Evolutionary conservation across 345 rosid genomes (phyloP).

Genomic region (Aquilaria yunnanensis): DNA sequence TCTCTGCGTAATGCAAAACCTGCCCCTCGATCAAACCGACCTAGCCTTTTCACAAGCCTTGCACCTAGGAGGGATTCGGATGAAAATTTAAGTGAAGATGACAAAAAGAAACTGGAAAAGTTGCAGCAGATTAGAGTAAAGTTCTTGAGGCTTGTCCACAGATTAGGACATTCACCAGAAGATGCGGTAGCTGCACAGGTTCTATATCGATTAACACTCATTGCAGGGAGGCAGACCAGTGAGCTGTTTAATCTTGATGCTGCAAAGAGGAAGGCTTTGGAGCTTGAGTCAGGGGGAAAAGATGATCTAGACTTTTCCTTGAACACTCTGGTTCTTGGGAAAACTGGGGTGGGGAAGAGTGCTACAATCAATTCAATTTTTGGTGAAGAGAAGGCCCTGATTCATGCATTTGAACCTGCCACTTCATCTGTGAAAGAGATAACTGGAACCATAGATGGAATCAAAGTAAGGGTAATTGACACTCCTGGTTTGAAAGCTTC

Average conservation of each 20-base stretch:
- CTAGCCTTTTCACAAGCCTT: slow-evolving; percentile 48
- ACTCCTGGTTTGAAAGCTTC: slow-evolving; percentile 82
- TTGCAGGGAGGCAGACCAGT: slow-evolving; percentile 72
- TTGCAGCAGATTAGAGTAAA: slow-evolving; percentile 70
- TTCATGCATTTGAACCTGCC: slow-evolving; percentile 77
- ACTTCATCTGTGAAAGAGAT: slow-evolving; percentile 66
- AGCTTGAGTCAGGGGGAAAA: slow-evolving; percentile 59
- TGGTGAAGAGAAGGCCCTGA: slow-evolving; percentile 56
- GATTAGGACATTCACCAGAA: slow-evolving; percentile 73
- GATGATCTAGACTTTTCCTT: slow-evolving; percentile 61
- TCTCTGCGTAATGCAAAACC: slow-evolving; percentile 66
- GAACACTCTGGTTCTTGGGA: slow-evolving; percentile 84
- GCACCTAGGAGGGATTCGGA: slow-evolving; percentile 41
- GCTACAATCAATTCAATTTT: slow-evolving; percentile 88
- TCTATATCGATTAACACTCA: slow-evolving; percentile 64
- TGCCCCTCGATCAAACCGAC: slow-evolving; percentile 48
- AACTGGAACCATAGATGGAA: slow-evolving; percentile 59
- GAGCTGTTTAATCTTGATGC: slow-evolving; percentile 71
- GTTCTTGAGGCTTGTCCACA: slow-evolving; percentile 79
- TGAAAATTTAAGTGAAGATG: slow-evolving; percentile 72
- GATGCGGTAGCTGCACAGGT: slow-evolving; percentile 79
- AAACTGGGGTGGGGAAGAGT: slow-evolving; percentile 95
- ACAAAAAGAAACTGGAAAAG: slow-evolving; percentile 71
- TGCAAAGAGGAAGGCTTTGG: slow-evolving; percentile 64
- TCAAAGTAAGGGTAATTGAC: slow-evolving; percentile 62